Conservation (phyloP, 2,329 filamentous ascomycete genomes). For the Arachnomyces sp. region DNA sequence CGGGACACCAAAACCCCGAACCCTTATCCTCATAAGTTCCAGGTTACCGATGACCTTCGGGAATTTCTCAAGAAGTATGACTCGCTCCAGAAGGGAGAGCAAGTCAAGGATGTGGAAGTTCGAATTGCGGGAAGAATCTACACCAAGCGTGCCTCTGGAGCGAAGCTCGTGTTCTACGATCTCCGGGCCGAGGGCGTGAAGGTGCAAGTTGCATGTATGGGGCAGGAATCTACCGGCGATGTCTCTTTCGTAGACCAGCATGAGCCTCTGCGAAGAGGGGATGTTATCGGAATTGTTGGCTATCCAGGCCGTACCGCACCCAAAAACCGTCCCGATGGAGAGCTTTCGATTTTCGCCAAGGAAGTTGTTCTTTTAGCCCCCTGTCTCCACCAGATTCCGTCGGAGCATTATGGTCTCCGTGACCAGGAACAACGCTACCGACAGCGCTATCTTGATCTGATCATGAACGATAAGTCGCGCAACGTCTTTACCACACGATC, state of each 20-base stretch:
- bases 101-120: constrained; percentile 65
- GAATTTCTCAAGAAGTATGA: constrained; percentile 73
- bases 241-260: constrained; percentile 80
- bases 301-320: constrained; percentile 80
- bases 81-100: constrained; percentile 76
- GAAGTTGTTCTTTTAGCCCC: constrained; percentile 82
- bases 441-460: constrained; percentile 88
- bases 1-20: constrained; percentile 66
- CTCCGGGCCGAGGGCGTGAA: constrained; percentile 66
- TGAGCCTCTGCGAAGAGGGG: constrained; percentile 78
- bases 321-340: constrained; percentile 80
- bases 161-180: constrained; percentile 89
- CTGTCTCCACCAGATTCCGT: constrained; percentile 80
- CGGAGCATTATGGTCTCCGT: constrained; percentile 87
- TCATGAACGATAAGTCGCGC: constrained; percentile 86
- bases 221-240: constrained; percentile 64
- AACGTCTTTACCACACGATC: constrained; percentile 77
- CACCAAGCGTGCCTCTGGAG: constrained; percentile 71
- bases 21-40: constrained; percentile 91
- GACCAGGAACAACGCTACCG: constrained; percentile 90
- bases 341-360: constrained; percentile 86
- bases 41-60: constrained; percentile 72
- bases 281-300: constrained; percentile 82
- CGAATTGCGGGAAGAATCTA: constrained; percentile 81
- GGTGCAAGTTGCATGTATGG: constrained; percentile 88